phyloP scores from a whole-genome alignment of 148 eudicot species.

The Dianthus caryophyllus region DNA sequence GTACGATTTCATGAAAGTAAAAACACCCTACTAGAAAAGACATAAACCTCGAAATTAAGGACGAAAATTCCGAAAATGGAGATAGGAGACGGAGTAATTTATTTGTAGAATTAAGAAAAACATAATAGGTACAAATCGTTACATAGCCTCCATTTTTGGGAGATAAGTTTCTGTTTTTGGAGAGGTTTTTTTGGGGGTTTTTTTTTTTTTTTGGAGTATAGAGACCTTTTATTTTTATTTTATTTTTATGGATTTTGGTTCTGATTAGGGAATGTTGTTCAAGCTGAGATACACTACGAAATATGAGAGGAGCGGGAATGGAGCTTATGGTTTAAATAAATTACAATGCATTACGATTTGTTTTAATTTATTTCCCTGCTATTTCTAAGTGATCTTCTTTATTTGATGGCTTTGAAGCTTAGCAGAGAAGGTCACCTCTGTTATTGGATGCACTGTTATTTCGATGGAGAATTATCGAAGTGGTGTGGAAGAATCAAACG shows the following conservation, averaged over 20 bases:
- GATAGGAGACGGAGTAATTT: no score
- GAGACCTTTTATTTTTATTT: no score
- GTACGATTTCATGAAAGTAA: no score
- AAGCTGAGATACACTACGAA: neutral
- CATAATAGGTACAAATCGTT: no score
- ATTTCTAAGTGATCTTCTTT: neutral
- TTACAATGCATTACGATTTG: neutral
- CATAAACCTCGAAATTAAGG: no score
- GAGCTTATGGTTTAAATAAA: neutral
- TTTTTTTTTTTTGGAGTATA: no score
- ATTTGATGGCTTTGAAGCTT: conserved; percentile 61
- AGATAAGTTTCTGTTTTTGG: no score
- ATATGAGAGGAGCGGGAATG: neutral
- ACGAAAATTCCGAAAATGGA: no score
- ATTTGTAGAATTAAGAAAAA: no score
- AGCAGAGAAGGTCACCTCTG: conserved; percentile 97
- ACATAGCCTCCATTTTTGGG: no score
- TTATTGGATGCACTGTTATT: conserved; percentile 79
- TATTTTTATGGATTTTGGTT: neutral
- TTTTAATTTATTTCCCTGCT: neutral
- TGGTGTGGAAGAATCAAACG: conserved; percentile 82
- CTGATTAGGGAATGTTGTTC: neutral
- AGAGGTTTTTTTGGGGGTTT: no score
- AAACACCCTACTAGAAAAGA: no score
- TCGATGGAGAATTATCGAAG: conserved; percentile 94